A percentile compares a stretch with the other conserved stretches of the same genome.
Evolutionary conservation across 2,329 filamentous ascomycete genomes (phyloP).

Genomic region (Pestalotiopsis sp.): DNA sequence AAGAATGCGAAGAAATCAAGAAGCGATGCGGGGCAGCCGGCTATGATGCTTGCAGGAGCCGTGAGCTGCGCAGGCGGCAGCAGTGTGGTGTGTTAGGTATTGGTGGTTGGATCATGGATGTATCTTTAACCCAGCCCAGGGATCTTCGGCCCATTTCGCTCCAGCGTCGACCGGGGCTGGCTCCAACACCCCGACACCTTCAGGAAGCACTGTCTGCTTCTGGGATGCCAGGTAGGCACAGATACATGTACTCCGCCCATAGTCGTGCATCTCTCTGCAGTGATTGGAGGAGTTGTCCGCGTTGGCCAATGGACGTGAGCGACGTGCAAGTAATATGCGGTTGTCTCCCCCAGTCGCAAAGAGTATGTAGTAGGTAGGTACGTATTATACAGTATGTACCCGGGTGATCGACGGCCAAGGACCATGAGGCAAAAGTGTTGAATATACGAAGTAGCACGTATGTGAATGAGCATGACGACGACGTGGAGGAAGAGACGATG

Average conservation of each 20-base stretch:
- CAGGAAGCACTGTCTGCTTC: not conserved
- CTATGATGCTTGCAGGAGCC: conserved; percentile 13
- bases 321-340: not conserved
- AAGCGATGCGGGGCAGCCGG: conserved; percentile 10
- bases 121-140: not conserved
- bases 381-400: not conserved
- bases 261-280: not conserved
- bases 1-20: not conserved
- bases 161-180: not conserved
- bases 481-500: not conserved
- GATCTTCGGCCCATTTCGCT: conserved; percentile 3
- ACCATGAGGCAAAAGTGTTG: not conserved
- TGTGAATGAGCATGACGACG: not conserved
- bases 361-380: not conserved
- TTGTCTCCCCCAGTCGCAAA: not conserved
- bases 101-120: not conserved
- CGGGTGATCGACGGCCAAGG: not conserved
- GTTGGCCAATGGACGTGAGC: not conserved
- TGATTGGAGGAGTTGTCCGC: not conserved
- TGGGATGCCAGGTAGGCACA: not conserved
- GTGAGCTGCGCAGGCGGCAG: conserved; percentile 1
- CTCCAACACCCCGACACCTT: not conserved
- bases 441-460: not conserved
- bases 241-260: not conserved
- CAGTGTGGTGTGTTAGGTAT: not conserved